These are phyloP conservation scores for Pulveroboletus frians DNA, from an alignment of 768 basidiomycete genomes.

Conservation along the genomic window DNA sequence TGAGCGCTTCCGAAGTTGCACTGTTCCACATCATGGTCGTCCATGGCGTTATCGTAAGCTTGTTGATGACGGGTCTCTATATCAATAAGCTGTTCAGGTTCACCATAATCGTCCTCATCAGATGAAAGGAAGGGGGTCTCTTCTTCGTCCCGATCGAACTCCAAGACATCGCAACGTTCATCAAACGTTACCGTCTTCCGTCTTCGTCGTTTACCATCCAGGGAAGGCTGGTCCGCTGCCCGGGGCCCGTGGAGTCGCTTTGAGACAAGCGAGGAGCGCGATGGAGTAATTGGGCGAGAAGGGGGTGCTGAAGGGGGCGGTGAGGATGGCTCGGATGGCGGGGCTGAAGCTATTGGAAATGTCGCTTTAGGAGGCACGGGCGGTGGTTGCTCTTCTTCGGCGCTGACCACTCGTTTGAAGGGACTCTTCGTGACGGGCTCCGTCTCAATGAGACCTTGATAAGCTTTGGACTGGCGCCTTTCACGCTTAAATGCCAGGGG, in stretches of 20 bases:
- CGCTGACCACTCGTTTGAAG: slow-evolving; percentile 42
- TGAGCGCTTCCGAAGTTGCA: slow-evolving; percentile 39
- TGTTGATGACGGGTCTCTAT: slow-evolving; percentile 14
- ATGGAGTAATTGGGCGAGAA: slow-evolving; percentile 30
- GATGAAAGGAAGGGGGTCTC: slow-evolving; percentile 43
- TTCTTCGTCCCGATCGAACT: slow-evolving; percentile 68
- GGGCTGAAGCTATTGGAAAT: background rate
- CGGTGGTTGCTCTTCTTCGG: slow-evolving; percentile 29
- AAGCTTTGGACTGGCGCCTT: slow-evolving; percentile 68
- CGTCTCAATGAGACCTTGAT: slow-evolving; percentile 66
- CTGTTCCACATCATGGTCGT: slow-evolving; percentile 8
- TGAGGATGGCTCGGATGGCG: slow-evolving; percentile 18
- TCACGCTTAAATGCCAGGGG: slow-evolving; percentile 67
- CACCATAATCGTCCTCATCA: slow-evolving; percentile 30
- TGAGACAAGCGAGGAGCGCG: slow-evolving; percentile 64
- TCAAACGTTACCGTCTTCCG: slow-evolving; percentile 79
- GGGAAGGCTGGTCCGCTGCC: slow-evolving; percentile 36
- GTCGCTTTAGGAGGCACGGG: slow-evolving; percentile 24
- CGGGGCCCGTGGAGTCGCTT: slow-evolving; percentile 76
- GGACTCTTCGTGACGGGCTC: slow-evolving; percentile 83
- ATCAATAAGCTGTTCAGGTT: slow-evolving; percentile 12
- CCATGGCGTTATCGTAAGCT: background rate
- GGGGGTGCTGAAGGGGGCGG: slow-evolving; percentile 41
- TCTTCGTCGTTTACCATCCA: slow-evolving; percentile 42
- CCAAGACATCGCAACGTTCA: slow-evolving; percentile 75